Evolutionary conservation across 2,329 filamentous ascomycete species (phyloP).

Genomic region (Exophiala aquamarina): DNA sequence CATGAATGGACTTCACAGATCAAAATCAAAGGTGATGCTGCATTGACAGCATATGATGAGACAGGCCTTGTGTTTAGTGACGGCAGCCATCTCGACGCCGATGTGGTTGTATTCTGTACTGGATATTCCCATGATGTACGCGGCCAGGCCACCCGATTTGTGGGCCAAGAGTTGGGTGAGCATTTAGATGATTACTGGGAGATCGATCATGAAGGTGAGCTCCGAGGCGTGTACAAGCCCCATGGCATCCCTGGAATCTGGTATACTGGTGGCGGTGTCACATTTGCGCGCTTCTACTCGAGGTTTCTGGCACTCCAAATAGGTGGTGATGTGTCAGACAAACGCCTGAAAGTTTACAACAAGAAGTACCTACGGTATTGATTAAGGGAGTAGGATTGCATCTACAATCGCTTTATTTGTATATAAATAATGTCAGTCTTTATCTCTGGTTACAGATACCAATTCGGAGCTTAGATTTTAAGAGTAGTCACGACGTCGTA

Average conservation of each 20-base stretch:
- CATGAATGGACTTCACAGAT: neutral
- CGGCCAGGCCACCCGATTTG: constrained; percentile 29
- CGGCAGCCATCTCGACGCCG: constrained; percentile 34
- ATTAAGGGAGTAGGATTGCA: too few relatives aligned
- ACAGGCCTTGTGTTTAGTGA: constrained; percentile 37
- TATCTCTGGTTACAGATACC: too few relatives aligned
- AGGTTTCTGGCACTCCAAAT: constrained; percentile 48
- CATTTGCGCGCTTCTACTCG: constrained; percentile 41
- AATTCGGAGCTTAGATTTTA: too few relatives aligned
- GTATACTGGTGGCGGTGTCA: constrained; percentile 46
- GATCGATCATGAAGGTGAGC: constrained; percentile 44
- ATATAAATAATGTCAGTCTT: too few relatives aligned
- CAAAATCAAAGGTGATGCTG: constrained; percentile 31
- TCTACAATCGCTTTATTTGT: too few relatives aligned
- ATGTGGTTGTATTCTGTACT: constrained; percentile 45
- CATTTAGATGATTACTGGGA: constrained; percentile 43
- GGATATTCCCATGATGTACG: constrained; percentile 37
- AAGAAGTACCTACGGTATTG: too few relatives aligned
- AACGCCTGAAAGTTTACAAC: too few relatives aligned
- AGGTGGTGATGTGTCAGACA: neutral
- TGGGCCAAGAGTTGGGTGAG: constrained; percentile 26
- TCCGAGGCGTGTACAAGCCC: constrained; percentile 42
- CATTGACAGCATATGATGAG: constrained; percentile 34
- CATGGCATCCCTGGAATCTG: constrained; percentile 37
- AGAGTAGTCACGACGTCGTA: too few relatives aligned